A percentile compares a stretch with the other conserved stretches of the same genome.
These are phyloP conservation scores for Piper longum DNA, from an alignment of 164 flowering plant genomes.

Conservation along the genomic window DNA sequence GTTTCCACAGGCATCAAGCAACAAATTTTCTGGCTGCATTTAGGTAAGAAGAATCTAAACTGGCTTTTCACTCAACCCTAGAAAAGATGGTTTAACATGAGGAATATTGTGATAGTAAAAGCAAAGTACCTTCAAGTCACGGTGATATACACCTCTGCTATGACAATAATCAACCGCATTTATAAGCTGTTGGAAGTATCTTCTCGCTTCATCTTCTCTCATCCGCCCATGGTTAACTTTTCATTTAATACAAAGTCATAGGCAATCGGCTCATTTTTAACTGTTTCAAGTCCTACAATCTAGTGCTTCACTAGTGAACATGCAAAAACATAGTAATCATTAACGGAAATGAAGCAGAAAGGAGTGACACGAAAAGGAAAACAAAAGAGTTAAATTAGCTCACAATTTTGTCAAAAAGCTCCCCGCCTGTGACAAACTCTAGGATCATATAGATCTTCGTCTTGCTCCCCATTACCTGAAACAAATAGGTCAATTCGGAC, in stretches of 20 bases:
- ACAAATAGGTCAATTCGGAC: too few relatives aligned
- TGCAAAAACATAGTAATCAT: not conserved
- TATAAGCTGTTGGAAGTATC: conserved; percentile 78
- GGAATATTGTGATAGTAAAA: too few relatives aligned
- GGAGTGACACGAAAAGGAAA: not conserved
- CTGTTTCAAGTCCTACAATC: too few relatives aligned
- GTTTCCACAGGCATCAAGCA: conserved; percentile 59
- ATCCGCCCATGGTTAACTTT: conserved; percentile 73
- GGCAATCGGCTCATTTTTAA: too few relatives aligned
- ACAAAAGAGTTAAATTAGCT: conserved; percentile 5
- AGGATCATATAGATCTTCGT: conserved; percentile 74
- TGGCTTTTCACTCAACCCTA: not conserved
- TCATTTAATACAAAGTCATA: too few relatives aligned
- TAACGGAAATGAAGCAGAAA: not conserved
- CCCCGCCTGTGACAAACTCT: conserved; percentile 84
- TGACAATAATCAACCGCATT: conserved; percentile 90
- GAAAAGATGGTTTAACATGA: too few relatives aligned
- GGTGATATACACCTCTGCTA: conserved; percentile 80
- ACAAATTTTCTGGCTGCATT: conserved; percentile 74
- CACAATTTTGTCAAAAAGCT: conserved; percentile 89
- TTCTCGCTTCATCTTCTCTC: conserved; percentile 72
- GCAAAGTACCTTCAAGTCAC: conserved; percentile 56
- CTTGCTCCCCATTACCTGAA: conserved; percentile 89
- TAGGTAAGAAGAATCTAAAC: conserved; percentile 1
- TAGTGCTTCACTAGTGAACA: too few relatives aligned